Evolutionary conservation across 352 stramenopile genomes (phyloP), one percentile per base, ranked within the genome.

Genomic region (Paralagenidium karlingii): DNA sequence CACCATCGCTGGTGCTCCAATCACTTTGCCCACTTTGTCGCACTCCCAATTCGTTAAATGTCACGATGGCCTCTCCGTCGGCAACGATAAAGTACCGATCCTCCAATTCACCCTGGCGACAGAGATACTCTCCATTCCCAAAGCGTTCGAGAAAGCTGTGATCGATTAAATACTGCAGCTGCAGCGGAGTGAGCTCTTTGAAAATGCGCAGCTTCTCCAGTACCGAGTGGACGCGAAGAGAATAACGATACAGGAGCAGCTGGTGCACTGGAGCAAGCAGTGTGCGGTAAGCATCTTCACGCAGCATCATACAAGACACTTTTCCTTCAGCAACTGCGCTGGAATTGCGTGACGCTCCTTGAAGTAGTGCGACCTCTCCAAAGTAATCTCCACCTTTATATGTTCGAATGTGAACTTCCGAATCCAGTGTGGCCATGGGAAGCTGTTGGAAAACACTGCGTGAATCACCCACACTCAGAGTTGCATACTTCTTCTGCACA

Each of bases 151-250:
- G 43, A 6, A 41, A 49, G 41, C 64, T 77, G 28, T 54, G 53
- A 33, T 82, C 64, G 30, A 86, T 54, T 16, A 85, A 30, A 34
- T 64, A 62, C 20, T 58, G 53, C 5, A 44, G 53, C 36, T 81
- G 67, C 12, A 36, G 20, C 0, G 36, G 48, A 9, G 59, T 45
- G 24, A 69, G 59, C 21, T 80, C 55, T 16, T 75, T 68, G 43
- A 89, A 78, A 16, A 89, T 13, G 12, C 69, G 69, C 13, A 83
- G 53, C 9, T 70, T 80, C 16, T 76, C 67, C 3, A 89, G 43
- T 11, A 78, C 68, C 1, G 50, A 47, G 26, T 83, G 68, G 8
- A 58, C 55, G 5, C 57, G 62, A 22, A 89, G 47, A 3, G 74
- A 48, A 29, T 68, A 49, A 3, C 71, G 69, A 43, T 75, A 67